Conservation (phyloP, 495 filamentous ascomycete genomes). For the Penicillium simplicissimum region DNA sequence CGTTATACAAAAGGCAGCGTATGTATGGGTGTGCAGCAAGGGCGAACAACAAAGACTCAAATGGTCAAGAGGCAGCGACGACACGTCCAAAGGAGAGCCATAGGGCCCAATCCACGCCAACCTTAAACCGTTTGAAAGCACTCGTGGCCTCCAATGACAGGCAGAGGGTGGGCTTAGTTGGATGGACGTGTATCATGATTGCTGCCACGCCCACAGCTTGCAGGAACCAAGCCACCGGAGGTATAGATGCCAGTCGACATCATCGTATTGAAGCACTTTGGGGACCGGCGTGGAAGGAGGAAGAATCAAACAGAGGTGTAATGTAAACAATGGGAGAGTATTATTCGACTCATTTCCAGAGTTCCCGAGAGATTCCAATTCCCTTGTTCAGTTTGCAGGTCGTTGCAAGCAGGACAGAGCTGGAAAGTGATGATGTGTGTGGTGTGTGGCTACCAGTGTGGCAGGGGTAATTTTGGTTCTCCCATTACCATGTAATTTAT, state of each 20-base stretch:
- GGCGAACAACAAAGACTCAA: slow-evolving; percentile 3
- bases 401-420: no score
- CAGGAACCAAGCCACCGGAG: slow-evolving; percentile 8
- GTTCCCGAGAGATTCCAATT: not conserved
- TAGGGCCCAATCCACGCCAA: slow-evolving; percentile 15
- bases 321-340: not conserved
- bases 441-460: not conserved
- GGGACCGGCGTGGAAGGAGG: not conserved
- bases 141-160: slow-evolving; percentile 14
- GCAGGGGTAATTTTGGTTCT: slow-evolving; percentile 4
- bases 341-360: not conserved
- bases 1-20: not conserved
- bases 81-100: slow-evolving; percentile 14
- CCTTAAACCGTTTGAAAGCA: slow-evolving; percentile 24
- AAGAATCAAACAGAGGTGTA: not conserved
- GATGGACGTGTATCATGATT: not conserved
- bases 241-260: slow-evolving; percentile 16
- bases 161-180: slow-evolving; percentile 9
- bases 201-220: slow-evolving; percentile 6
- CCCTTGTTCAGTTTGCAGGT: not conserved
- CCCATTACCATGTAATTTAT: not conserved
- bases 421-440: not conserved
- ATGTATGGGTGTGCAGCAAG: slow-evolving; percentile 9
- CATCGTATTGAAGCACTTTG: not conserved
- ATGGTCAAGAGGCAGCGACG: slow-evolving; percentile 2